phyloP scores from a whole-genome alignment of 768 basidiomycete species.

The Sporobolomyces pararoseus region DNA sequence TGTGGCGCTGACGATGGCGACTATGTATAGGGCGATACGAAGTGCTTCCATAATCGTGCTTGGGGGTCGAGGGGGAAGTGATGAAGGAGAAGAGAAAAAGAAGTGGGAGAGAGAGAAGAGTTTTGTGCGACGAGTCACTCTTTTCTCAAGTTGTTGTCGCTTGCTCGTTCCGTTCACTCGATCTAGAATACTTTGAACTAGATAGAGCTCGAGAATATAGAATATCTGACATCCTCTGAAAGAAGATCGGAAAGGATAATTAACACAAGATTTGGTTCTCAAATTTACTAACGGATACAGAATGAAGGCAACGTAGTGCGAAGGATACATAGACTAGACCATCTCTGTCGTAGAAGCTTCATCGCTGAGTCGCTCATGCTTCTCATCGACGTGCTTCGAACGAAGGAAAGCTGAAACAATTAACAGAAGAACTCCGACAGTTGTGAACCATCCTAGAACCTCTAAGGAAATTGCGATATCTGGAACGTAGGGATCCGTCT shows the following conservation, averaged over 20 bases:
- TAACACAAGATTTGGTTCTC: too few species aligned
- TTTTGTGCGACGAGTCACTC: not conserved
- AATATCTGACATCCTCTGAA: too few species aligned
- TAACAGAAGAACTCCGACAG: not conserved
- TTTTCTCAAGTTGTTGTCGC: not conserved
- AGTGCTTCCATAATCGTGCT: not conserved
- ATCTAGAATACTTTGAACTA: too few species aligned
- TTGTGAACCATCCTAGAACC: not conserved
- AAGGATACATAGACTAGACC: too few species aligned
- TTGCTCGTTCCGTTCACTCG: not conserved
- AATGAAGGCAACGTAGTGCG: too few species aligned
- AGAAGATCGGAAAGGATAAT: too few species aligned
- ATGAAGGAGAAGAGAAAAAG: not conserved
- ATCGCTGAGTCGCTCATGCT: too few species aligned
- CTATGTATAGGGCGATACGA: not conserved
- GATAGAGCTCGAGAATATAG: too few species aligned
- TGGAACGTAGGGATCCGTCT: conserved; percentile 7
- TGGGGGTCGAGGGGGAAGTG: not conserved
- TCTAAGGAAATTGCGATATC: not conserved
- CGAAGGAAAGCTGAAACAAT: not conserved
- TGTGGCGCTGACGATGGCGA: conserved; percentile 4
- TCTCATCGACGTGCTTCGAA: too few species aligned
- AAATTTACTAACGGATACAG: too few species aligned
- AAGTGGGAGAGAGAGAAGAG: not conserved
- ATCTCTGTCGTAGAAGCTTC: too few species aligned